Evolutionary conservation across 768 basidiomycete species (phyloP).

Genomic region (Amanita muscaria): DNA sequence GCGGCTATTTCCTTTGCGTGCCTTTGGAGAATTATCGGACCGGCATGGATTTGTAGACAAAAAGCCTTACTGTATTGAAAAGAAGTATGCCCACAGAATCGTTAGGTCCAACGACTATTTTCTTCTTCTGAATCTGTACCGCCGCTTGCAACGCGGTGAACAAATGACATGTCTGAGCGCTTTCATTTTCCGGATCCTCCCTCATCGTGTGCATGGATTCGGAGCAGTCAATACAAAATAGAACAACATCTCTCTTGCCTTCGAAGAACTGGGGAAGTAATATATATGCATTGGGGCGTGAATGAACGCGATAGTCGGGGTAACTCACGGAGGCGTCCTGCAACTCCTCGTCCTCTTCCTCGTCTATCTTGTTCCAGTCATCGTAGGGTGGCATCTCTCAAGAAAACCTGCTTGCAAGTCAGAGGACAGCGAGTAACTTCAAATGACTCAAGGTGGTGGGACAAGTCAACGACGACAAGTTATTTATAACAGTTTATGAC

Average conservation of each 20-base stretch:
- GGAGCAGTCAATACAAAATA: conserved; percentile 96
- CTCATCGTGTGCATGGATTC: conserved; percentile 74
- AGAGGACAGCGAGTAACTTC: not conserved
- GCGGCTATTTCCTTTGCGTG: conserved; percentile 31
- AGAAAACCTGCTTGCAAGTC: too few relatives aligned
- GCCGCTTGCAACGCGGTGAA: conserved; percentile 76
- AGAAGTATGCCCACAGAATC: conserved; percentile 87
- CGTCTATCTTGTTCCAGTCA: conserved; percentile 72
- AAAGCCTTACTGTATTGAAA: conserved; percentile 76
- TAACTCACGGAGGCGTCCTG: conserved; percentile 54
- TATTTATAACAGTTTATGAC: conserved; percentile 3
- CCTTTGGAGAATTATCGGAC: conserved; percentile 22
- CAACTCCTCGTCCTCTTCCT: conserved; percentile 78
- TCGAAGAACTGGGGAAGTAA: conserved; percentile 46
- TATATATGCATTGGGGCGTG: not conserved
- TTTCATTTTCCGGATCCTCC: conserved; percentile 58
- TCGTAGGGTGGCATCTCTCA: conserved; percentile 59
- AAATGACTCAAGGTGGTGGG: not conserved
- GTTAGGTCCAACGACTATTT: conserved; percentile 81
- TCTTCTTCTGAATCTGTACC: conserved; percentile 81
- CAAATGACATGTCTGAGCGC: conserved; percentile 65
- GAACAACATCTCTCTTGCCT: conserved; percentile 73
- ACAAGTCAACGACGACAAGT: too few relatives aligned
- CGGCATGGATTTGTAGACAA: conserved; percentile 4
- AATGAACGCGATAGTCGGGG: conserved; percentile 1